These are phyloP conservation scores for Dichomitus squalens DNA, from an alignment of 1,284 basidiomycete species.

Conservation along the genomic window DNA sequence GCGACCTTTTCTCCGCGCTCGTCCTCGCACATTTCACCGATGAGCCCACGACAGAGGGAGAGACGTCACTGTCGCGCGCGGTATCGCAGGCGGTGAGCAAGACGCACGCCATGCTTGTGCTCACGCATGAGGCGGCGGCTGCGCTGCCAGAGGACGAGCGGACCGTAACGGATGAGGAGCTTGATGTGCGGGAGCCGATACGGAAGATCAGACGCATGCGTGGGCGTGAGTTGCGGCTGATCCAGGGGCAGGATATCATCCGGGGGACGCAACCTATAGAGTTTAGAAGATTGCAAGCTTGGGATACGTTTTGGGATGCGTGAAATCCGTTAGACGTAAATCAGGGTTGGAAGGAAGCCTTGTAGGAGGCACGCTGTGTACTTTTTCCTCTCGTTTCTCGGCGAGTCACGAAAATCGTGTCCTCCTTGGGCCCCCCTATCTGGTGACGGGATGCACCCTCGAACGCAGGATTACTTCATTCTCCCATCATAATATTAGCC, in stretches of 20 bases:
- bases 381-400: no score
- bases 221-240: conserved; percentile 78
- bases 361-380: no score
- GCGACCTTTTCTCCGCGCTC: conserved; percentile 95
- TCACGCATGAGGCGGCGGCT: conserved; percentile 65
- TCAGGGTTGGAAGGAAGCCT: neutral
- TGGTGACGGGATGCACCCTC: no score
- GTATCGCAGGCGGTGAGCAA: conserved; percentile 76
- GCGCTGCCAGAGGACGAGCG: conserved; percentile 60
- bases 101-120: conserved; percentile 82
- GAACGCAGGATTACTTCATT: no score
- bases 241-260: conserved; percentile 73
- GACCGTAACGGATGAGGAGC: conserved; percentile 70
- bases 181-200: conserved; percentile 65
- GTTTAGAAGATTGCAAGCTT: conserved; percentile 37
- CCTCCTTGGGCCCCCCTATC: no score
- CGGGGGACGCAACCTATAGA: conserved; percentile 32
- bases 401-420: no score
- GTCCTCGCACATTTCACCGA: conserved; percentile 77
- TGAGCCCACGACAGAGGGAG: conserved; percentile 36
- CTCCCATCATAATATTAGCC: no score
- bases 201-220: conserved; percentile 74
- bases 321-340: neutral
- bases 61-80: conserved; percentile 55
- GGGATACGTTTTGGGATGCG: conserved; percentile 44